These are phyloP conservation scores for Syncephalastrum racemosum DNA, from an alignment of 371 early-diverging fungal species.

Conservation along the genomic window DNA sequence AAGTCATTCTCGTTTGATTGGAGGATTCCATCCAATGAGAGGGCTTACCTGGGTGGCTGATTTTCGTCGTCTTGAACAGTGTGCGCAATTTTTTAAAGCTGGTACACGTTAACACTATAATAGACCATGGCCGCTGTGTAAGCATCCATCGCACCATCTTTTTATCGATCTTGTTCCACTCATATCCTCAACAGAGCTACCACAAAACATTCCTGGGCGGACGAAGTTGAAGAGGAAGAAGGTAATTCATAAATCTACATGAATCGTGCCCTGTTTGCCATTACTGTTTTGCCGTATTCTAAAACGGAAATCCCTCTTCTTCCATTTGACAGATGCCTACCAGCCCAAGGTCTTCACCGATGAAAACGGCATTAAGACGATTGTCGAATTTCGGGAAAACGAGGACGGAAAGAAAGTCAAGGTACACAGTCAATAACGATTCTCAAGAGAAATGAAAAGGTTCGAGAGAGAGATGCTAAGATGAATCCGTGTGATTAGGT, in stretches of 20 bases:
- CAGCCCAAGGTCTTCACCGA: constrained; percentile 65
- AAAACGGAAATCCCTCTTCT: background rate
- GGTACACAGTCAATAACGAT: constrained; percentile 32
- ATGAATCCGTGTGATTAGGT: constrained; percentile 38
- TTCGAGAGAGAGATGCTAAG: background rate
- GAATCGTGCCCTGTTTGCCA: background rate
- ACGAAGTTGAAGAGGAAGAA: constrained; percentile 71
- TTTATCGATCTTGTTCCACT: too few species aligned
- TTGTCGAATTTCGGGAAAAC: constrained; percentile 78
- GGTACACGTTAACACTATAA: constrained; percentile 3
- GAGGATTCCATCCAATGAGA: too few species aligned
- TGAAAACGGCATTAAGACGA: constrained; percentile 82
- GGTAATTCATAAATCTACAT: constrained; percentile 15
- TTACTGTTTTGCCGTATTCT: background rate
- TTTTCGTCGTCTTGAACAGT: too few species aligned
- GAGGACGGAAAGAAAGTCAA: constrained; percentile 90
- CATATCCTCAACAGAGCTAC: constrained; percentile 18
- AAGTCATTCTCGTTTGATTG: too few species aligned
- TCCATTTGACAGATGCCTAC: constrained; percentile 35
- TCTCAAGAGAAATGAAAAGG: background rate
- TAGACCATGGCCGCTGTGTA: constrained; percentile 1
- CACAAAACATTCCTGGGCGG: constrained; percentile 62
- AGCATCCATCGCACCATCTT: too few species aligned
- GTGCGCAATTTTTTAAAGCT: constrained; percentile 1
- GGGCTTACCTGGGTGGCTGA: too few species aligned